Conservation (phyloP, 768 basidiomycete genomes). For the Daedaleopsis nitida region DNA sequence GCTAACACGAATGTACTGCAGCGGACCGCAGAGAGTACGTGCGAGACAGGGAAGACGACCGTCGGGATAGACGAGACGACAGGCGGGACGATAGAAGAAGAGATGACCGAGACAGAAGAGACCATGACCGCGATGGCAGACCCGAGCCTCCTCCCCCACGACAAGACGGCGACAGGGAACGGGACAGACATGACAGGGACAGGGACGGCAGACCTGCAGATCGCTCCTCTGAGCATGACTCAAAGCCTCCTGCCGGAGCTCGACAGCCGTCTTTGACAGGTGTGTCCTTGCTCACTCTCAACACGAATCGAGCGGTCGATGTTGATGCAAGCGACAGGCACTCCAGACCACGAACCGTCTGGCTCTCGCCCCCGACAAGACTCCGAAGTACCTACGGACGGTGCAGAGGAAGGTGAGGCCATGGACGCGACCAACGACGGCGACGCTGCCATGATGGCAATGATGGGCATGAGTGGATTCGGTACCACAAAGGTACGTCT, state of each 20-base stretch:
- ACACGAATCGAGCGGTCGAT: constrained; percentile 23
- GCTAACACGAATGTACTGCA: not conserved
- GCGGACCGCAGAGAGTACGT: constrained; percentile 30
- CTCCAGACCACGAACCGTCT: constrained; percentile 33
- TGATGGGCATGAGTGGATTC: constrained; percentile 90
- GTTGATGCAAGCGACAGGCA: not conserved
- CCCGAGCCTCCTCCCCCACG: constrained; percentile 33
- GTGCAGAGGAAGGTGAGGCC: constrained; percentile 48
- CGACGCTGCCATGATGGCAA: constrained; percentile 81
- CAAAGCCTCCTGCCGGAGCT: constrained; percentile 4
- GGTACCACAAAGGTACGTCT: constrained; percentile 79
- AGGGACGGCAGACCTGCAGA: constrained; percentile 41
- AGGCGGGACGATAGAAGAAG: constrained; percentile 52
- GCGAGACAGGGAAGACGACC: constrained; percentile 35
- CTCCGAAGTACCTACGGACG: constrained; percentile 54
- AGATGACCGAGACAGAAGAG: constrained; percentile 50
- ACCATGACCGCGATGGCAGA: constrained; percentile 51
- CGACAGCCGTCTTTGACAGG: constrained; percentile 8
- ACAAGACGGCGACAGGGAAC: constrained; percentile 46
- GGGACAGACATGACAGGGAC: constrained; percentile 39
- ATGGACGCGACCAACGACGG: constrained; percentile 63
- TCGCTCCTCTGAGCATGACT: constrained; percentile 31
- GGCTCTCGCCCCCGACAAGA: constrained; percentile 33
- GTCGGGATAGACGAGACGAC: constrained; percentile 34
- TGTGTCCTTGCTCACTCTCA: constrained; percentile 22